Conservation (phyloP, 768 basidiomycete genomes). For the Lactifluus hygrophoroides region DNA sequence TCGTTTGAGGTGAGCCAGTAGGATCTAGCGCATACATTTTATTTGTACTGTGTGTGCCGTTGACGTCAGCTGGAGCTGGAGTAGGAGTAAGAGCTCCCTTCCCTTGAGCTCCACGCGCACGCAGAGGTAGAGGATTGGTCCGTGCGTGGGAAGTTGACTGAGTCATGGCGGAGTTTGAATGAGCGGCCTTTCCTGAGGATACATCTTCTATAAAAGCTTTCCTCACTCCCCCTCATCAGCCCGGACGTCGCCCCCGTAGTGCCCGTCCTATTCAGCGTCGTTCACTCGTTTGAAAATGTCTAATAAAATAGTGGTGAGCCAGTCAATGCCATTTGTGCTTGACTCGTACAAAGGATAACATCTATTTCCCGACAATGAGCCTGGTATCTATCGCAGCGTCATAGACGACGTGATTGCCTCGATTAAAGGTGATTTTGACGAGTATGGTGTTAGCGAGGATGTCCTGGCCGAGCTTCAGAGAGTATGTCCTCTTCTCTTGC, state of each 20-base stretch:
- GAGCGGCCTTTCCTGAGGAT: slow-evolving; percentile 30
- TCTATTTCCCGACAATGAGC: slow-evolving; percentile 55
- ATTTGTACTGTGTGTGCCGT: too few species aligned
- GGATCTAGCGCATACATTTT: too few species aligned
- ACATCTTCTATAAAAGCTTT: slow-evolving; percentile 36
- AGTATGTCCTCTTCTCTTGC: slow-evolving; percentile 43
- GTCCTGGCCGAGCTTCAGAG: slow-evolving; percentile 82
- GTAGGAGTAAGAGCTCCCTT: neutral
- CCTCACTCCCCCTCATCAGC: slow-evolving; percentile 28
- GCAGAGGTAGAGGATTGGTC: slow-evolving; percentile 29
- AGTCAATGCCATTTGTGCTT: slow-evolving; percentile 49
- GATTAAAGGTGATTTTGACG: slow-evolving; percentile 93
- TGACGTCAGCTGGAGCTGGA: neutral
- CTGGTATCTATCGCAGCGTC: slow-evolving; percentile 81
- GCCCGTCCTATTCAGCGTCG: slow-evolving; percentile 25
- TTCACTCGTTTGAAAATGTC: slow-evolving; percentile 54
- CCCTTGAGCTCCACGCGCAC: neutral
- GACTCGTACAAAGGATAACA: slow-evolving; percentile 49
- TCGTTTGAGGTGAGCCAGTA: neutral
- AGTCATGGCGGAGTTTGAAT: slow-evolving; percentile 36
- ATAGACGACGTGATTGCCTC: slow-evolving; percentile 91
- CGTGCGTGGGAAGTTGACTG: slow-evolving; percentile 38
- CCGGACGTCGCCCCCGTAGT: slow-evolving; percentile 26
- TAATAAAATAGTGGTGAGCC: slow-evolving; percentile 98
- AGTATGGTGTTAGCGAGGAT: slow-evolving; percentile 86